phyloP scores from a whole-genome alignment of 176 grass and related monocot genomes.

The Aegilops longissima region DNA sequence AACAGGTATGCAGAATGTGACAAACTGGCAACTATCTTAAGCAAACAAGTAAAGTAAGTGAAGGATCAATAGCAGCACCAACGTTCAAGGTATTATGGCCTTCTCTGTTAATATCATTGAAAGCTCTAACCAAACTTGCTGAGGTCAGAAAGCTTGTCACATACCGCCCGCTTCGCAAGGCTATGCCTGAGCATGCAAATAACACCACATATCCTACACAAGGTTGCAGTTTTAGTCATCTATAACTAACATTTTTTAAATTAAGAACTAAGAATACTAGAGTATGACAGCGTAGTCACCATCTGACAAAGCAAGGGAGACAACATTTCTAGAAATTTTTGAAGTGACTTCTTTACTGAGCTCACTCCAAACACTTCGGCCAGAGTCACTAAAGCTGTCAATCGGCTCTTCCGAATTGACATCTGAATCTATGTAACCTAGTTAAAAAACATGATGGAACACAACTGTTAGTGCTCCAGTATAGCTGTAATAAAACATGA shows the following conservation, averaged over 20 bases:
- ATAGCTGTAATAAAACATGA: not conserved
- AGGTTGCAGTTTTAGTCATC: not conserved
- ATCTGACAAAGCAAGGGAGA: not conserved
- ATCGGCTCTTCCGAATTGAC: not conserved
- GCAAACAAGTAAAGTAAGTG: not conserved
- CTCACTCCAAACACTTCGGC: not conserved
- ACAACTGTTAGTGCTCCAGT: not conserved
- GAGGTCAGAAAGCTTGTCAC: slow-evolving; percentile 26
- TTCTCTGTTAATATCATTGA: not conserved
- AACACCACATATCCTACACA: not conserved
- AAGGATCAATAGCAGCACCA: not conserved
- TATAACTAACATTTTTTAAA: not conserved
- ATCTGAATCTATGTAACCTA: not conserved
- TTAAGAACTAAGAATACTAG: not conserved
- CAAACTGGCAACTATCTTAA: not conserved
- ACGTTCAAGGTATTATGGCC: not conserved
- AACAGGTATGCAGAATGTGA: not conserved
- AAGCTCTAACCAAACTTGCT: slow-evolving; percentile 19
- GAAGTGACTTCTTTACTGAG: not conserved
- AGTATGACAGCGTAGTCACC: not conserved
- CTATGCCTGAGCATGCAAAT: slow-evolving; percentile 27
- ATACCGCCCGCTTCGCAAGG: not conserved
- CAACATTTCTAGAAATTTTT: not conserved
- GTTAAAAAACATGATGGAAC: not conserved
- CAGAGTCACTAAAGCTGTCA: not conserved